Evolutionary conservation across 345 rosid species (phyloP), one percentile per base, ranked within the genome.

Genomic region (Arabis alpina): DNA sequence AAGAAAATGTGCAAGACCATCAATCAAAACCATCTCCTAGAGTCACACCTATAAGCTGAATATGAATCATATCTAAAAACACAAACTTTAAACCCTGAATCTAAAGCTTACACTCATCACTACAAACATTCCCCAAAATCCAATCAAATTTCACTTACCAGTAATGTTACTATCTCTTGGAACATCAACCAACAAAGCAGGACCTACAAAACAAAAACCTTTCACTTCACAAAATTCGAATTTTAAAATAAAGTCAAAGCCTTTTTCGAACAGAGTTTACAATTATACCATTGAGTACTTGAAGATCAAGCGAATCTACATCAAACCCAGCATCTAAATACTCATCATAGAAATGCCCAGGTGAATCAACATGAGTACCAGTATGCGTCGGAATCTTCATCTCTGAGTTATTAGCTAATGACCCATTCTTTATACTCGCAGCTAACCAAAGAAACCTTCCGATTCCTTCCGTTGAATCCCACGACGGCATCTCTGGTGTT

Each of bases 341-440:
- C 24, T 83, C 76, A 48, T 88, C 94, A 13, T 79, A 86, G 41
- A 93, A 77, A 30, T 93, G 98, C 0, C 97, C 96, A 1, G 97
- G 97, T 0, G 98, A 84, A 42, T 93, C 98, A 39, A 93, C 96
- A 44, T 93, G 98, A 12, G 98, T 90, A 9, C 97, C 98, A 5
- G 97, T 81, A 67, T 93, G 98, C 1, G 87, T 55, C 1, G 90
- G 85, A 3, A 93, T 77, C 81, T 87, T 91, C 88, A 91, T 83
- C 83, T 80, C 82, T 0, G 97, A 90, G 71, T 70, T 78, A 40
- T 91, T 93, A 48, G 93, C 87, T 1, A 74, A 58, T 0, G 97
- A 91, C 8, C 98, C 97, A 66, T 93, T 93, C 66, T 93, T 93
- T 74, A 90, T 88, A 74, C 97, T 93, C 36, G 67, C 55, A 0